phyloP scores from a whole-genome alignment of 2,329 filamentous ascomycete genomes.

The Fusarium transvaalense region DNA sequence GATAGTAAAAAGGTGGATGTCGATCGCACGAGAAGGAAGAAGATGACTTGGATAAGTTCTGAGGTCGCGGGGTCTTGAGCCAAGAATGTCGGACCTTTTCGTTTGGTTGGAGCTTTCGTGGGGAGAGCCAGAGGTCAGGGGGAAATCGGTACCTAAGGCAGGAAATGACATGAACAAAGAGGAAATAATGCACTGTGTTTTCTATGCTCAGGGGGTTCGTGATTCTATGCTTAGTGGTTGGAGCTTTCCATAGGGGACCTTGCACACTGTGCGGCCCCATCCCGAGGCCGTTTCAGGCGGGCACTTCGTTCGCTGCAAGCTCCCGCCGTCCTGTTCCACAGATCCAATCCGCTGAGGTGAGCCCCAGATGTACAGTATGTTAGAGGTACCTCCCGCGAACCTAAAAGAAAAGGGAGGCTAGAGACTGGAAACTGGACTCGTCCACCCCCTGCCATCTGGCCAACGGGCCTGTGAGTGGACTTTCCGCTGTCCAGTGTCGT shows the following conservation, averaged over 20 bases:
- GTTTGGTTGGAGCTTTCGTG: constrained; percentile 50
- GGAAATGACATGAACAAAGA: constrained; percentile 22
- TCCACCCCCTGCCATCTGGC: constrained; percentile 27
- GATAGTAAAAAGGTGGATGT: constrained; percentile 38
- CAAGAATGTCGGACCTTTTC: constrained; percentile 50
- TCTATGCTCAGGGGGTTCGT: background rate
- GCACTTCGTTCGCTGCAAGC: constrained; percentile 15
- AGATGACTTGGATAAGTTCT: constrained; percentile 50
- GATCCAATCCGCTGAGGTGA: background rate
- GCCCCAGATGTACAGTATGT: constrained; percentile 8
- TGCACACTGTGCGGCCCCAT: constrained; percentile 41
- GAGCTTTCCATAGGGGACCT: background rate
- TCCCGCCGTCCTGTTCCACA: constrained; percentile 11
- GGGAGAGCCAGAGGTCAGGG: constrained; percentile 41
- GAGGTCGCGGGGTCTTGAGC: constrained; percentile 48
- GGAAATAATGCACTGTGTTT: constrained; percentile 32
- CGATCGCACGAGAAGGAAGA: constrained; percentile 46
- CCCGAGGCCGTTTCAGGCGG: constrained; percentile 12
- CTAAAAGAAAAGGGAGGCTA: constrained; percentile 25
- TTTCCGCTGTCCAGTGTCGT: constrained; percentile 41
- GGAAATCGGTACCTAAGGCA: constrained; percentile 44
- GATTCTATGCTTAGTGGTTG: background rate
- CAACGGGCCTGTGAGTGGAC: constrained; percentile 21
- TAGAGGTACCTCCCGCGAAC: constrained; percentile 9
- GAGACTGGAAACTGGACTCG: background rate